These are phyloP conservation scores for Colletotrichum paranaense DNA, from an alignment of 2,329 filamentous ascomycete species.

Conservation along the genomic window DNA sequence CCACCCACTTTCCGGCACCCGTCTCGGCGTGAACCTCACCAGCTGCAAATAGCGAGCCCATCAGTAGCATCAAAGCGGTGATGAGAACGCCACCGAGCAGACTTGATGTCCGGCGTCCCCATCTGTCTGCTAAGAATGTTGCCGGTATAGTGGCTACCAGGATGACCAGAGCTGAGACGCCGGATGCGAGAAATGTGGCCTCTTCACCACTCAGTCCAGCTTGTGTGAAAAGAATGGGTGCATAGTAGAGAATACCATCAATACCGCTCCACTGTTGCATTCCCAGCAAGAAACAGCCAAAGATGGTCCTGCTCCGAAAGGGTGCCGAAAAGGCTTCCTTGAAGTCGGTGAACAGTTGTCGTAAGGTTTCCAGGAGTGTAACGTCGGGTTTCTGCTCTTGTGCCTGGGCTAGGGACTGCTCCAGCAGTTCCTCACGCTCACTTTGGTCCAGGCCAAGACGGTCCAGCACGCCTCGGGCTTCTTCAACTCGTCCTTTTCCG, in stretches of 20 bases:
- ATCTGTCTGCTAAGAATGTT: constrained; percentile 64
- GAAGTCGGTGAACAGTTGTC: constrained; percentile 45
- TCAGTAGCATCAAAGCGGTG: constrained; percentile 62
- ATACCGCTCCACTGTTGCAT: constrained; percentile 72
- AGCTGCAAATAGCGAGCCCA: constrained; percentile 62
- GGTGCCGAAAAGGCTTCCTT: constrained; percentile 38
- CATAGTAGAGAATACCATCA: constrained; percentile 72
- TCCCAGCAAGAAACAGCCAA: constrained; percentile 68
- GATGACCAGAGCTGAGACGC: constrained; percentile 68
- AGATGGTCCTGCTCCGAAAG: constrained; percentile 56
- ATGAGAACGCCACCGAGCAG: constrained; percentile 64
- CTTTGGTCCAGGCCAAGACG: constrained; percentile 56
- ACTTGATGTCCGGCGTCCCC: constrained; percentile 65
- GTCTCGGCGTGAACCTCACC: constrained; percentile 48
- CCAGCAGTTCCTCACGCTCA: constrained; percentile 53
- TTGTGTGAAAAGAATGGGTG: constrained; percentile 68
- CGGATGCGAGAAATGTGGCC: constrained; percentile 68
- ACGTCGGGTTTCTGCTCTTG: constrained; percentile 43
- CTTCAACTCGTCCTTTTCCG: constrained; percentile 51
- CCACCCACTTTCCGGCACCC: constrained; percentile 59
- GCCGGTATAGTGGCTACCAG: constrained; percentile 65
- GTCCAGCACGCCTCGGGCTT: constrained; percentile 53
- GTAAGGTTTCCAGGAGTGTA: constrained; percentile 42
- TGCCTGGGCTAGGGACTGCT: constrained; percentile 12
- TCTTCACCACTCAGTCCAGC: constrained; percentile 65